Base-by-base conservation (phyloP, 2,329 filamentous ascomycete genomes). In the Verticillium klebahnii region DNA sequence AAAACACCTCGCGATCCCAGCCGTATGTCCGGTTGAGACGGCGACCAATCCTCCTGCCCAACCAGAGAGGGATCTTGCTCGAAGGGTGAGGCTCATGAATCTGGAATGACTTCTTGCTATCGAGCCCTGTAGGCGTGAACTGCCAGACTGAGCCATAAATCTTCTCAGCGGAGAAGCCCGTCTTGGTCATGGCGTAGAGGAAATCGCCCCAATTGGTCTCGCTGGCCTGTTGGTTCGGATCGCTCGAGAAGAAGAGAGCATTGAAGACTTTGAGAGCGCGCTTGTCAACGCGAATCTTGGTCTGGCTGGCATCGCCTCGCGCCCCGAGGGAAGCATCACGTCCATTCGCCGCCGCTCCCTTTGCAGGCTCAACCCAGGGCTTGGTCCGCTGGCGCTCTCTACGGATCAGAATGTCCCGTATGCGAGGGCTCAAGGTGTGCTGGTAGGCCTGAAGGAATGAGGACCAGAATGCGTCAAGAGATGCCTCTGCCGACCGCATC, bases 71-170 rank as follows among this genome's bases (percentile, higher is more conserved):
- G 3, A 88, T 75, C 70, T 87, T 87, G 1, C 72, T 72, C 1
- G 68, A 68, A 0, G 84, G 83, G 69, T 88, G 85, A 2, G 85
- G 85, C 67, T 87, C 84, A 63, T 88, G 83, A 63, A 88, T 84
- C 60, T 85, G 81, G 29, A 88, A 87, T n/a, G 76, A 78, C 5
- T 79, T 70, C 52, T 78, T 72, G 0, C 78, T 74, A 58, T 80
- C 75, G 23, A 78, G 62, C 2, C 65, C 66, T 2, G 68, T 69
- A 2, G 80, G 81, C 15, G 73, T 75, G 64, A 88, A 88, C 14
- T 85, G 81, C 86, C 86, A 89, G 0, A 81, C 80, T 0, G 82
- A 87, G 0, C 85, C 84, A 62, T 86, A 85, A 0, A 87, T 74
- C 70, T 88, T 87, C 70, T 85, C 73, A 0, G 78, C 77, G 0